Conservation (phyloP, 805 yeast genomes). For the Kuraishia borneana region DNA sequence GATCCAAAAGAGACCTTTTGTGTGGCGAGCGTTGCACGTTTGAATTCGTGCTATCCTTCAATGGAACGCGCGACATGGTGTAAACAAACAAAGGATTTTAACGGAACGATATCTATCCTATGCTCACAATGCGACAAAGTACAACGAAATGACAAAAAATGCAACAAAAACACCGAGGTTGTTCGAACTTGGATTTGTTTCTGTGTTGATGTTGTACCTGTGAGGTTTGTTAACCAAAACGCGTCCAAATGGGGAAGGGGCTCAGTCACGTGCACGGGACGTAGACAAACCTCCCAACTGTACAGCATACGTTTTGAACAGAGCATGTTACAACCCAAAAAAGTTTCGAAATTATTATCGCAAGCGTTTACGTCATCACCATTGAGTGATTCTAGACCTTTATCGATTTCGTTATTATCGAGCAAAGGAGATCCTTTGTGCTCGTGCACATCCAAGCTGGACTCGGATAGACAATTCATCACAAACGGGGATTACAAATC, state of each 20-base stretch:
- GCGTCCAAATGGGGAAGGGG: too few relatives aligned
- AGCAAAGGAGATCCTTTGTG: slow-evolving; percentile 15
- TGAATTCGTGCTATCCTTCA: slow-evolving; percentile 1
- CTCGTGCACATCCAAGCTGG: slow-evolving; percentile 1
- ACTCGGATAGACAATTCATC: not conserved
- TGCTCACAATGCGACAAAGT: too few relatives aligned
- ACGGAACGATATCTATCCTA: too few relatives aligned
- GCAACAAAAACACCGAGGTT: too few relatives aligned
- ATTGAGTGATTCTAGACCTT: slow-evolving; percentile 11
- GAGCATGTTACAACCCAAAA: slow-evolving; percentile 18
- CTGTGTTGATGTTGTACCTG: too few relatives aligned
- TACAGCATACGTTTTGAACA: too few relatives aligned
- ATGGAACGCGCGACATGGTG: slow-evolving; percentile 1
- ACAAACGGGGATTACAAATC: not conserved
- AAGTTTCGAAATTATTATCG: slow-evolving; percentile 14
- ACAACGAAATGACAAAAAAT: too few relatives aligned
- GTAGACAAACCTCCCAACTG: too few relatives aligned
- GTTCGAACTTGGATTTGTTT: too few relatives aligned
- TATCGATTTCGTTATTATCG: slow-evolving; percentile 19
- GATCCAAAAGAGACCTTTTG: slow-evolving; percentile 9
- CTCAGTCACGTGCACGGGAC: too few relatives aligned
- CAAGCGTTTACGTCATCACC: slow-evolving; percentile 16
- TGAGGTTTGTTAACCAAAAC: too few relatives aligned
- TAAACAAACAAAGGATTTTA: too few relatives aligned
- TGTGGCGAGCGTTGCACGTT: slow-evolving; percentile 3